Conservation (phyloP, 2,329 filamentous ascomycete species). For the Fusarium sp. region DNA sequence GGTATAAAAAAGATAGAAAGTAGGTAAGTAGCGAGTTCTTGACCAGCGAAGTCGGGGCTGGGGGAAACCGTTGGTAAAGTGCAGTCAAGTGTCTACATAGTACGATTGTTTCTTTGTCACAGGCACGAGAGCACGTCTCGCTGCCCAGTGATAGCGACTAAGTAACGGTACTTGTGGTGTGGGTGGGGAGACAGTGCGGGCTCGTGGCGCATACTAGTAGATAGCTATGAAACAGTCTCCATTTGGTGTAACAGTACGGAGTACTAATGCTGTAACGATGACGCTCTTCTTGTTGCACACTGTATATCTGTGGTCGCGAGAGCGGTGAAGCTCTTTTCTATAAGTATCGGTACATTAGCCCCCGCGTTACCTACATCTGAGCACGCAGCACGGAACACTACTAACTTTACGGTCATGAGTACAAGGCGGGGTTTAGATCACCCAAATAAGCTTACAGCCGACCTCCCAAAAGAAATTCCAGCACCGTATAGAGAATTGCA, state of each 20-base stretch:
- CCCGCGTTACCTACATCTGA: conserved; percentile 29
- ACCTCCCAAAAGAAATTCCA: not conserved
- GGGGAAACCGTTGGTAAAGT: conserved; percentile 22
- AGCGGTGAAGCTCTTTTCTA: conserved; percentile 16
- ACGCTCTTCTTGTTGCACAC: conserved; percentile 34
- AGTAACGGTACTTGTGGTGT: conserved; percentile 32
- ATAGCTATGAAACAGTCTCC: not conserved
- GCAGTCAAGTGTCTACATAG: conserved; percentile 9
- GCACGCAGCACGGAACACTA: conserved; percentile 32
- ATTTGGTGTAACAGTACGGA: not conserved
- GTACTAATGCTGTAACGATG: conserved; percentile 29
- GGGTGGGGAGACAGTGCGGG: conserved; percentile 37
- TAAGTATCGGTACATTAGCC: conserved; percentile 33
- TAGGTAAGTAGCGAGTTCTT: conserved; percentile 14
- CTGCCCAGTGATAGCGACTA: conserved; percentile 32
- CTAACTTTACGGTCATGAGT: conserved; percentile 35
- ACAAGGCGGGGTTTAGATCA: conserved; percentile 35
- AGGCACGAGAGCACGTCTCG: conserved; percentile 41
- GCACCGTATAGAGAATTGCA: not conserved
- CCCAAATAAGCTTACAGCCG: conserved; percentile 30
- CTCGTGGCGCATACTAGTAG: conserved; percentile 3
- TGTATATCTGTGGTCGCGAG: conserved; percentile 20
- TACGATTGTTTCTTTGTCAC: conserved; percentile 38
- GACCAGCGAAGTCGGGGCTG: conserved; percentile 41
- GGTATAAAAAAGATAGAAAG: conserved; percentile 21